Evolutionary conservation across 768 basidiomycete species (phyloP).

Genomic region (Suillus discolor): DNA sequence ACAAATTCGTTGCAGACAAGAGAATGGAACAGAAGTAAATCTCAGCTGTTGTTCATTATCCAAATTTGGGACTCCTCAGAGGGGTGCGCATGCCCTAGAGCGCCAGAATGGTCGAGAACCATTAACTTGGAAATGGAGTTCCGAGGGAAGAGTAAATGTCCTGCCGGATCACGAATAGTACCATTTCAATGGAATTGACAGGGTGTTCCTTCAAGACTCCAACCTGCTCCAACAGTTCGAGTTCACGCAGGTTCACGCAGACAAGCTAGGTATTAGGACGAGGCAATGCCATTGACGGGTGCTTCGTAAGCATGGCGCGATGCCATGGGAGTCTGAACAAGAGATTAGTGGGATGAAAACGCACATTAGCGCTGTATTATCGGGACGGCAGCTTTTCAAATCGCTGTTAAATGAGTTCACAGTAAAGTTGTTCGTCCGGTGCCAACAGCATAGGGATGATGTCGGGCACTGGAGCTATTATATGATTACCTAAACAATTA

Average conservation of each 20-base stretch:
- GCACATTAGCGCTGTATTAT: neutral
- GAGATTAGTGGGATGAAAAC: neutral
- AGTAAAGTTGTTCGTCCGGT: neutral
- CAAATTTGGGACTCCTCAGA: no score
- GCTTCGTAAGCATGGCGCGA: neutral
- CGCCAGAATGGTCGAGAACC: neutral
- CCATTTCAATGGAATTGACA: neutral
- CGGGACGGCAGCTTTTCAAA: neutral
- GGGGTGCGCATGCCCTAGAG: neutral
- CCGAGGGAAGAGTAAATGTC: neutral
- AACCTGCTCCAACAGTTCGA: neutral
- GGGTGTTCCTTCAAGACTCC: neutral
- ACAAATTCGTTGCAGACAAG: neutral
- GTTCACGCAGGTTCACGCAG: neutral
- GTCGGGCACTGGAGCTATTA: neutral
- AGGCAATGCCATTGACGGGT: neutral
- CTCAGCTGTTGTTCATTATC: neutral
- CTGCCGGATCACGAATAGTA: neutral
- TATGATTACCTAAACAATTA: neutral
- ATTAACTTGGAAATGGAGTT: neutral
- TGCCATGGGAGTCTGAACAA: neutral
- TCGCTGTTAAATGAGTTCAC: neutral
- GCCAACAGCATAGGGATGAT: neutral
- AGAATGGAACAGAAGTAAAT: slow-evolving; percentile 7
- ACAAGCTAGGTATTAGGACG: no score